phyloP scores from a whole-genome alignment of 306 rosid genomes.

The Cicer yamashitae region DNA sequence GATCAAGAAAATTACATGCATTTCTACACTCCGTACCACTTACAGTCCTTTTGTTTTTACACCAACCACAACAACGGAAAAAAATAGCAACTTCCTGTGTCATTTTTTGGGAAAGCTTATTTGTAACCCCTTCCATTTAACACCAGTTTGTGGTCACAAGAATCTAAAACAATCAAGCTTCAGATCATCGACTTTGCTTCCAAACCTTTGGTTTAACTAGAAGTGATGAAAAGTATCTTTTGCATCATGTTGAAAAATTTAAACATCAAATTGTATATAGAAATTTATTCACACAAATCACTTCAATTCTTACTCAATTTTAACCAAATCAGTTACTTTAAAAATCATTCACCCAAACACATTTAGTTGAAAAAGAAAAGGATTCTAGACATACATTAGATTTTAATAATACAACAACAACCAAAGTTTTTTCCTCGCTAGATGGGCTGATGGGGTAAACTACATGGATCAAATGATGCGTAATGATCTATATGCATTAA shows the following conservation, averaged over 20 bases:
- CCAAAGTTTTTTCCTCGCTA: not conserved
- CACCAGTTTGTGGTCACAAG: not conserved
- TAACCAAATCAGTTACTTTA: not conserved
- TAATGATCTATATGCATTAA: not conserved
- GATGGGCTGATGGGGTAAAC: not conserved
- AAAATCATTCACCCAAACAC: constrained; percentile 5
- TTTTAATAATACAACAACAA: not conserved
- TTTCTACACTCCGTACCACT: not conserved
- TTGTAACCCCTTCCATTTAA: not conserved
- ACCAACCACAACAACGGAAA: not conserved
- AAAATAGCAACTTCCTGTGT: not conserved
- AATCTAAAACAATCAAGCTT: not conserved
- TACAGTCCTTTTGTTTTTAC: not conserved
- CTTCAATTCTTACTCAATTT: not conserved
- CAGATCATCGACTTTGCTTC: not conserved
- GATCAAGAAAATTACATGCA: not conserved
- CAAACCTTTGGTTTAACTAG: not conserved
- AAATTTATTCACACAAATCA: not conserved
- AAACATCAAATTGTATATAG: not conserved
- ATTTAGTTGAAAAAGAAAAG: not conserved
- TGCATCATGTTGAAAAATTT: not conserved
- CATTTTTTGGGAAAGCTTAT: not conserved
- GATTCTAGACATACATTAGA: not conserved
- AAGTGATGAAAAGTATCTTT: constrained; percentile 3
- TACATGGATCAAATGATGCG: not conserved